phyloP scores from a whole-genome alignment of 805 yeast species.

The Saccharomycopsis babjevae region DNA sequence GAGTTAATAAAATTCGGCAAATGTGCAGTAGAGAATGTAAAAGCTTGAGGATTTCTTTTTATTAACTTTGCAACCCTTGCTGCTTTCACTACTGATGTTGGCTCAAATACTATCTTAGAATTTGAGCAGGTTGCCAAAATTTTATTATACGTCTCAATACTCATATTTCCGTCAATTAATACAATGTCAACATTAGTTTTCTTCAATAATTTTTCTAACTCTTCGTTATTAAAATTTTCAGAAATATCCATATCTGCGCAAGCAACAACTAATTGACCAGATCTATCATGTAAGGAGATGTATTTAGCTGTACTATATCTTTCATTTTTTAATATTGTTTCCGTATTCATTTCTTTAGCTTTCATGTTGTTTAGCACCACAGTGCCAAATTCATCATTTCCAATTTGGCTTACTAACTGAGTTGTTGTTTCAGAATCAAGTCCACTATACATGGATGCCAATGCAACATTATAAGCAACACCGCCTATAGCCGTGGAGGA shows the following conservation, averaged over 20 bases:
- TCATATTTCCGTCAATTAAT: conserved; percentile 61
- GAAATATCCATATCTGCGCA: conserved; percentile 78
- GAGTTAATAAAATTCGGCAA: neutral
- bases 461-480: conserved; percentile 69
- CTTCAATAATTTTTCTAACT: conserved; percentile 33
- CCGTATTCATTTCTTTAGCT: conserved; percentile 19
- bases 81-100: conserved; percentile 66
- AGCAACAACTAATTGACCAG: conserved; percentile 62
- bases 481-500: conserved; percentile 61
- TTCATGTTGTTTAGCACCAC: conserved; percentile 11
- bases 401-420: conserved; percentile 49
- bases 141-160: conserved; percentile 29
- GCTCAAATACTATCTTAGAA: conserved; percentile 49
- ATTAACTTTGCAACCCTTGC: conserved; percentile 30
- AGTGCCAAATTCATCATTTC: conserved; percentile 46
- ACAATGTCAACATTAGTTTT: conserved; percentile 37
- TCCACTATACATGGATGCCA: conserved; percentile 40
- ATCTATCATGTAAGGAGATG: conserved; percentile 49
- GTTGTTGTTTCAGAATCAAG: conserved; percentile 21
- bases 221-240: conserved; percentile 37
- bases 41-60: neutral
- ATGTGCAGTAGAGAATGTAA: conserved; percentile 32
- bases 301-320: conserved; percentile 54
- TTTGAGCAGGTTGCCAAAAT: conserved; percentile 16
- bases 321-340: conserved; percentile 31